phyloP scores from a whole-genome alignment of 805 yeast genomes.

The Kluyveromyces dobzhanskii region DNA sequence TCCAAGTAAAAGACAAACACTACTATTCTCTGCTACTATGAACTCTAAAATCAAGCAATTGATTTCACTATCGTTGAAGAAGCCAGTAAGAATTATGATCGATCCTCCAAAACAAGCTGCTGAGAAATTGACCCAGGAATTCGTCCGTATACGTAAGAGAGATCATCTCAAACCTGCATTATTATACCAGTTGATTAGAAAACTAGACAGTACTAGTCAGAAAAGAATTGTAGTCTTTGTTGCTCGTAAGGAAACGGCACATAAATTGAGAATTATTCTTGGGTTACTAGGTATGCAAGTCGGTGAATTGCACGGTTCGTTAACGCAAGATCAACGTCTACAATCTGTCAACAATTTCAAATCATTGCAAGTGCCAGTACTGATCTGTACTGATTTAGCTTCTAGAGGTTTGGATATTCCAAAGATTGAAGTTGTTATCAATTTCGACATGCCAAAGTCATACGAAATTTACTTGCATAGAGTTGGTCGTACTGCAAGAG shows the following conservation, averaged over 20 bases:
- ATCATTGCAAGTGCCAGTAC: conserved; percentile 71
- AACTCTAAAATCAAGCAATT: conserved; percentile 83
- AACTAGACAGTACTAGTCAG: conserved; percentile 52
- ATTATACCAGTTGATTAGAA: conserved; percentile 59
- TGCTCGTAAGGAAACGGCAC: conserved; percentile 86
- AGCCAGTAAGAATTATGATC: conserved; percentile 91
- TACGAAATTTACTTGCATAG: conserved; percentile 91
- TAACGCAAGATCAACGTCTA: conserved; percentile 89
- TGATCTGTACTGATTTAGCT: conserved; percentile 95
- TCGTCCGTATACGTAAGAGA: conserved; percentile 88
- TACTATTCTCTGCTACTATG: conserved; percentile 97
- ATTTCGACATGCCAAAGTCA: conserved; percentile 91
- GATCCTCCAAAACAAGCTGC: conserved; percentile 96
- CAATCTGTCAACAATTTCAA: conserved; percentile 77
- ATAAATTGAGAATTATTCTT: conserved; percentile 65
- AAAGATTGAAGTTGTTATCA: conserved; percentile 88
- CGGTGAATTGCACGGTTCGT: conserved; percentile 74
- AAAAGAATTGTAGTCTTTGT: conserved; percentile 85
- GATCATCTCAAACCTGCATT: conserved; percentile 79
- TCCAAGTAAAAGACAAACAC: conserved; percentile 88
- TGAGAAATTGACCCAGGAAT: conserved; percentile 82
- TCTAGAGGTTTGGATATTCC: conserved; percentile 99
- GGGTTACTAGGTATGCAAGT: conserved; percentile 72
- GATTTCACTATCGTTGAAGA: conserved; percentile 77
- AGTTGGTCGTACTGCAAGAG: conserved; percentile 99